Evolutionary conservation across 257 asterid genomes (phyloP).

Genomic region (Solanum clarkiae): DNA sequence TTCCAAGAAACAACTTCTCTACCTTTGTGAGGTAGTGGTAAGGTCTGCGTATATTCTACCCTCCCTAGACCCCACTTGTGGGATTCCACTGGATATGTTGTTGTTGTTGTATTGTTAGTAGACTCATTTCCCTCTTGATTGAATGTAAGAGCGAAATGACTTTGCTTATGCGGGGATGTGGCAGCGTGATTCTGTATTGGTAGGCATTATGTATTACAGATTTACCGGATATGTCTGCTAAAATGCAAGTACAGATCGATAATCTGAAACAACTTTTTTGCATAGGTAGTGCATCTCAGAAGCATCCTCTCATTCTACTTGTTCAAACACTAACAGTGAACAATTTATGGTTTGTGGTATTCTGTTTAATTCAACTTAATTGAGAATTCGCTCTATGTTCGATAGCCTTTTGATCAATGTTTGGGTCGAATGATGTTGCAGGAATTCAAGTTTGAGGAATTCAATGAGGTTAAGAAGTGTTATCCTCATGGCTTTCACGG

Average conservation of each 20-base stretch:
- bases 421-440: conserved; percentile 9
- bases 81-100: no score
- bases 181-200: not conserved
- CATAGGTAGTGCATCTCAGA: not conserved
- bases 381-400: not conserved
- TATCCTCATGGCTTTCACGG: conserved; percentile 87
- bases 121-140: not conserved
- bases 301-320: not conserved
- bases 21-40: no score
- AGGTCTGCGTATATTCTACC: no score
- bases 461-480: conserved; percentile 33
- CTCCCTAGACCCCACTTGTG: no score
- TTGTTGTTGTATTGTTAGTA: not conserved
- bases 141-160: not conserved
- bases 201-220: not conserved
- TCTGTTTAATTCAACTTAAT: not conserved
- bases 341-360: not conserved
- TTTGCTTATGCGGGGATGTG: not conserved
- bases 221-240: not conserved
- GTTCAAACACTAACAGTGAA: not conserved
- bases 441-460: conserved; percentile 56
- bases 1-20: no score
- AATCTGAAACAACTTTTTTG: not conserved
- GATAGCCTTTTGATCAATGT: not conserved
- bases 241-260: not conserved